Evolutionary conservation across 2,329 filamentous ascomycete genomes (phyloP), one percentile per base, ranked within the genome.

Genomic region (Diaporthe sp.): DNA sequence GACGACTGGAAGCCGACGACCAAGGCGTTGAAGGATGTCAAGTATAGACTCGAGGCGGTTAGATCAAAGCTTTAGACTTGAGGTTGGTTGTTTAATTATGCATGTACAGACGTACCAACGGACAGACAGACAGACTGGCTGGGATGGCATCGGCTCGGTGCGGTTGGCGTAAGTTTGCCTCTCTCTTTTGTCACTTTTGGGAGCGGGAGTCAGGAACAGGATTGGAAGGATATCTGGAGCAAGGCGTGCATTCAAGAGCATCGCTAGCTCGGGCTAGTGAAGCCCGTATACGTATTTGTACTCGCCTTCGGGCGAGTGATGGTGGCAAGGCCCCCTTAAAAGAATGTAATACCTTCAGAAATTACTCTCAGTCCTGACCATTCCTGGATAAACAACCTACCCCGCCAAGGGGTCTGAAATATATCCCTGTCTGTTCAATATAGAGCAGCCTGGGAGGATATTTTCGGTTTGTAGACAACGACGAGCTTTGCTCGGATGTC

Each of bases 1-100:
- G 96, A 98, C 81, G 92, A 94, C 70, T 99, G 97, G 97, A 96
- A 94, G 80, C 97, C 97, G 0, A 89, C 88, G 0, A 97, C 92
- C 10, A 99, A 98, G 85, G 94, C 94, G 56, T 85, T 99, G 73
- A 98, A 97, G 84, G 97, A 99, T 83, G 96, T 99, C 61, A 97
- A 97, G 83, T 98, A 97, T 83, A 89, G 97, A 76, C 86, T 99
- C 27, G 97, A 98, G 84, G 96, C 93, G 3, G 94, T 99, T 58
- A 90, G 94, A 79, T 98, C 95, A 63, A 97, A 95, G 84, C 85
- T 98, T 27, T 92, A 61, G 59, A 56, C 35, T 6, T 2, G 27
- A n/a, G 56, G 22, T n/a, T 50, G n/a, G 13, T 44, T 58, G 35
- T 13, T 13, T 50, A 15, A 22, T 50, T 22, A 50, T n/a, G 22